Evolutionary conservation across 1,284 basidiomycete species (phyloP).

Genomic region (Melampsora larici-populina): DNA sequence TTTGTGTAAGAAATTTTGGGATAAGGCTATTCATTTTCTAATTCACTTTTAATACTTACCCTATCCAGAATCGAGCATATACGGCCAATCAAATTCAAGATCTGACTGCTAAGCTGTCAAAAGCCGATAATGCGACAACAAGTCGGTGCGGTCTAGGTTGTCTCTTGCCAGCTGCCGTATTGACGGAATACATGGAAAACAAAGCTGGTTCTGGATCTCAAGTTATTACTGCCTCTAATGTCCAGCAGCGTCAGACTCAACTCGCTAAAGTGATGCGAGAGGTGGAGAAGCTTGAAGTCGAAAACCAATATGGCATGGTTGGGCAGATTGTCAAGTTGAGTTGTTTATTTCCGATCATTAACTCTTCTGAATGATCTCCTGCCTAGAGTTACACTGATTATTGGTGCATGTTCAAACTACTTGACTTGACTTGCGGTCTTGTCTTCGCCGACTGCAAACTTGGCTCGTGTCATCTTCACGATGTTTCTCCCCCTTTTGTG

Average conservation of each 20-base stretch:
- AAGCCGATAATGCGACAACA: conserved; percentile 49
- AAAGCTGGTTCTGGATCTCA: conserved; percentile 11
- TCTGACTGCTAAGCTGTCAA: conserved; percentile 73
- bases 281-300: conserved; percentile 36
- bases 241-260: conserved; percentile 49
- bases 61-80: conserved; percentile 76
- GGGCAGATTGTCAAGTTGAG: conserved; percentile 43
- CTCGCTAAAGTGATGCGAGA: conserved; percentile 39
- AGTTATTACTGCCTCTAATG: conserved; percentile 60
- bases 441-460: background rate
- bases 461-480: background rate
- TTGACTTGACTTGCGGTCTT: background rate
- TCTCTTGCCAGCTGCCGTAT: conserved; percentile 59
- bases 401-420: background rate
- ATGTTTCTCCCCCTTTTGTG: background rate
- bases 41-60: background rate
- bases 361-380: background rate
- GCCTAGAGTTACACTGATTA: background rate
- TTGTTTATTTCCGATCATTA: background rate
- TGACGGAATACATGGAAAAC: conserved; percentile 50
- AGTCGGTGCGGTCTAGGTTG: conserved; percentile 45
- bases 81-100: conserved; percentile 82
- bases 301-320: conserved; percentile 33
- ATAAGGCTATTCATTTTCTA: background rate
- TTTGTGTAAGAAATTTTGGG: background rate